Evolutionary conservation across 768 basidiomycete genomes (phyloP).

Genomic region (Naganishia vaughanmartiniae): DNA sequence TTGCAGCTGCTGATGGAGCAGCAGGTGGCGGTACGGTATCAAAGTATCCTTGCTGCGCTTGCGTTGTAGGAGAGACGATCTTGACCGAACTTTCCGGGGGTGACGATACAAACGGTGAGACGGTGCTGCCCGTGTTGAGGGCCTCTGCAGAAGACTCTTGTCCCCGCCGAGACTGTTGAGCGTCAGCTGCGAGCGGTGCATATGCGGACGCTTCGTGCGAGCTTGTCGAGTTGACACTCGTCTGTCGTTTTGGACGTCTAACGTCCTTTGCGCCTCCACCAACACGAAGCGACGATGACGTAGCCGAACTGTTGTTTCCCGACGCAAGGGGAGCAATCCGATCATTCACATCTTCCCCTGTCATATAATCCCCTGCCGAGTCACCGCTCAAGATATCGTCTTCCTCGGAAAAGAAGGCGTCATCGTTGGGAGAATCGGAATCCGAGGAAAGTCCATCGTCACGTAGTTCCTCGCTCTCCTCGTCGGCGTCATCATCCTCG

Average conservation of each 20-base stretch:
- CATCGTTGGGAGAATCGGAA: constrained; percentile 47
- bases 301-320: not conserved
- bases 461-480: constrained; percentile 57
- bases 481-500: constrained; percentile 55
- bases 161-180: not conserved
- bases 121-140: not conserved
- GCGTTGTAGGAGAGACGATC: constrained; percentile 5
- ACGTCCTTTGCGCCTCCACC: not conserved
- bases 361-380: constrained; percentile 37
- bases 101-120: not conserved
- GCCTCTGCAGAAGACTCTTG: not conserved
- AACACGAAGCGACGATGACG: not conserved
- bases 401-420: constrained; percentile 41
- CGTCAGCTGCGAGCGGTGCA: not conserved
- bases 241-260: constrained; percentile 7
- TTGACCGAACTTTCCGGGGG: constrained; percentile 1
- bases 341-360: constrained; percentile 14
- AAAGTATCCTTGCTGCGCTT: constrained; percentile 25
- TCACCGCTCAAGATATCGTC: constrained; percentile 32
- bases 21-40: constrained; percentile 7
- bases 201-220: not conserved
- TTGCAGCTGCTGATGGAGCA: not conserved
- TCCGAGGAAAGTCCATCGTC: constrained; percentile 72
- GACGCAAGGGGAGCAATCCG: constrained; percentile 7
- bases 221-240: constrained; percentile 22